Conservation (phyloP, 768 basidiomycete species). For the Mycena rebaudengoi region DNA sequence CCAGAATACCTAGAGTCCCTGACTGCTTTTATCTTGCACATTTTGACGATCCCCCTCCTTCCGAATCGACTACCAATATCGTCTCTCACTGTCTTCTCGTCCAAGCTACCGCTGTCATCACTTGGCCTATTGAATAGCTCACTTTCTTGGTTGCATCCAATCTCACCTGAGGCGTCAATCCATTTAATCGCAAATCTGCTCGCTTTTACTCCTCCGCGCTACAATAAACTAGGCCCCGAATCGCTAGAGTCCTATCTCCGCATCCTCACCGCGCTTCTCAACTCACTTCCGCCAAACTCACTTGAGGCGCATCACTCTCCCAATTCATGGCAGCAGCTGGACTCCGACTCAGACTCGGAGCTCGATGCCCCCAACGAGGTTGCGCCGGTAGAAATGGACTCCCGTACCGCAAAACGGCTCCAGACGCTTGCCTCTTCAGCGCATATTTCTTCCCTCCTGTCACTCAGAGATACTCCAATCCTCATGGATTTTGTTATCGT, state of each 20-base stretch:
- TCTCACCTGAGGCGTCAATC: constrained; percentile 31
- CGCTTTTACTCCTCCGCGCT: constrained; percentile 54
- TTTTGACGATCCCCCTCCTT: constrained; percentile 64
- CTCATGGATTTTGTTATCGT: constrained; percentile 67
- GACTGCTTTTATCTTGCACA: constrained; percentile 46
- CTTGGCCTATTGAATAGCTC: background rate
- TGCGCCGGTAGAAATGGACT: background rate
- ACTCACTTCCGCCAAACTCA: constrained; percentile 44
- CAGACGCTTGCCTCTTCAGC: constrained; percentile 56
- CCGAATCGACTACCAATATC: constrained; percentile 61
- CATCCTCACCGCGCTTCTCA: constrained; percentile 48
- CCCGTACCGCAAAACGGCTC: constrained; percentile 35
- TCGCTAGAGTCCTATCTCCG: constrained; percentile 50
- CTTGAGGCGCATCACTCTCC: constrained; percentile 32
- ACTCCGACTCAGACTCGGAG: background rate
- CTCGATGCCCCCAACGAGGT: background rate
- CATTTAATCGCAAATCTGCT: constrained; percentile 65
- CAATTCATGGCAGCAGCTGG: background rate
- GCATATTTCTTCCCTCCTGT: constrained; percentile 64
- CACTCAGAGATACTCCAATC: constrained; percentile 38
- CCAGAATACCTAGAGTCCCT: background rate
- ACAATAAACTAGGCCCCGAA: constrained; percentile 42
- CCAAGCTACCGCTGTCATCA: constrained; percentile 49
- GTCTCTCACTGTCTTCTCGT: constrained; percentile 60
- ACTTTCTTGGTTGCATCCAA: background rate